phyloP scores from a whole-genome alignment of 1,284 basidiomycete genomes.

The Pseudozyma sp. region DNA sequence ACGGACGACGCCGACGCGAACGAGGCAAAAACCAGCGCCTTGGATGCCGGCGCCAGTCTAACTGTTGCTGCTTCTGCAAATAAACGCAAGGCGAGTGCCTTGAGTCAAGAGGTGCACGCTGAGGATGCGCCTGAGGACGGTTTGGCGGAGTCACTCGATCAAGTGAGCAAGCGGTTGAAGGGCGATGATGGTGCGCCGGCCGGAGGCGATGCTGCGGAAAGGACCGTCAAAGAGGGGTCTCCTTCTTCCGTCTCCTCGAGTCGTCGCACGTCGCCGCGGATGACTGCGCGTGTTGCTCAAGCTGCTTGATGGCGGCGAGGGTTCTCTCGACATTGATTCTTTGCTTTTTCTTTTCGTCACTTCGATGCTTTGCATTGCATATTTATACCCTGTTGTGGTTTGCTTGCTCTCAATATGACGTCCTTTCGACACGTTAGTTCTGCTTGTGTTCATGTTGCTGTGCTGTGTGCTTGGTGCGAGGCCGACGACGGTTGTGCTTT shows the following conservation, averaged over 20 bases:
- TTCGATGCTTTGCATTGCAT: background rate
- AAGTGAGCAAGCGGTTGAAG: constrained; percentile 36
- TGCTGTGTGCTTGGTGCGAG: background rate
- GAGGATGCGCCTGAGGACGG: constrained; percentile 7
- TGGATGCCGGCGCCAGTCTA: constrained; percentile 5
- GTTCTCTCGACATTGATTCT: background rate
- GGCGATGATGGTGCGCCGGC: constrained; percentile 3
- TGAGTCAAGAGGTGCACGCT: constrained; percentile 41
- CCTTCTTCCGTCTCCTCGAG: constrained; percentile 42
- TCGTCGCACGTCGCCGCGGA: constrained; percentile 45
- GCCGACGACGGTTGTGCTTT: no score
- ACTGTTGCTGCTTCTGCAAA: constrained; percentile 1
- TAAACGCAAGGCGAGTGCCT: constrained; percentile 49
- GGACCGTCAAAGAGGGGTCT: constrained; percentile 24
- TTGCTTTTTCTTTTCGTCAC: constrained; percentile 7
- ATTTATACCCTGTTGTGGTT: background rate
- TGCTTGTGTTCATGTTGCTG: background rate
- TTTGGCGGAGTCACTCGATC: constrained; percentile 12
- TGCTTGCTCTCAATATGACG: background rate
- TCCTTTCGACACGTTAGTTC: background rate
- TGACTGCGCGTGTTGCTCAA: constrained; percentile 31
- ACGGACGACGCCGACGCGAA: constrained; percentile 29
- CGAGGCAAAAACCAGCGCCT: background rate
- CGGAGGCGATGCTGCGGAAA: constrained; percentile 11
- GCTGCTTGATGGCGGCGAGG: constrained; percentile 8